phyloP scores from a whole-genome alignment of 495 filamentous ascomycete genomes.

The Penicillium steckii region DNA sequence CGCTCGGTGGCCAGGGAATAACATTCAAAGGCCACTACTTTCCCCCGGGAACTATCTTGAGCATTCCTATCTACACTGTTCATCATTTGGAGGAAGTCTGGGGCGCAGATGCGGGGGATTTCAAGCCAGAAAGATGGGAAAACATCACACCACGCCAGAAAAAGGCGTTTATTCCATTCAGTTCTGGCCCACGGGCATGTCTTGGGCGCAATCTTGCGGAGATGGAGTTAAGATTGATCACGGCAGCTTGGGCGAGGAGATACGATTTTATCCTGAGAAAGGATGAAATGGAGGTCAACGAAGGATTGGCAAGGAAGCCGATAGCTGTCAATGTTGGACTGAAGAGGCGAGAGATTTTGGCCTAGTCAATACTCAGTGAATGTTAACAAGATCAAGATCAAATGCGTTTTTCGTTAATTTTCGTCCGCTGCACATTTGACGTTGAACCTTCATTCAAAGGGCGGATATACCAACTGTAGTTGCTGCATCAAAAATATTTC shows the following conservation, averaged over 20 bases:
- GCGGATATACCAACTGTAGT: too few species aligned
- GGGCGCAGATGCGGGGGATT: slow-evolving; percentile 66
- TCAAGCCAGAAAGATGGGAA: slow-evolving; percentile 74
- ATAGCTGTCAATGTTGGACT: too few species aligned
- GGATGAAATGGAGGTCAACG: slow-evolving; percentile 60
- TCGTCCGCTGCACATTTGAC: too few species aligned
- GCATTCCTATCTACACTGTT: slow-evolving; percentile 75
- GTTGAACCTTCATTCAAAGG: too few species aligned
- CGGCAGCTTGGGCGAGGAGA: slow-evolving; percentile 61
- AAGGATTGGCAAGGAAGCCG: slow-evolving; percentile 82
- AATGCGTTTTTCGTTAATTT: too few species aligned
- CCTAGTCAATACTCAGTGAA: too few species aligned
- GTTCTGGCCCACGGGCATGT: slow-evolving; percentile 68
- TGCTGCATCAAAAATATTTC: too few species aligned
- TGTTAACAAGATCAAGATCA: too few species aligned
- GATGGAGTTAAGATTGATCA: slow-evolving; percentile 80
- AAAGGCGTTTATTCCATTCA: slow-evolving; percentile 73
- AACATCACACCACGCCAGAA: slow-evolving; percentile 58
- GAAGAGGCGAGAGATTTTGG: too few species aligned
- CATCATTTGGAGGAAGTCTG: slow-evolving; percentile 74
- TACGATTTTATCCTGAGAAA: slow-evolving; percentile 68
- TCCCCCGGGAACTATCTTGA: slow-evolving; percentile 64
- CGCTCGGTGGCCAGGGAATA: slow-evolving; percentile 46
- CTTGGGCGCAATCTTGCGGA: slow-evolving; percentile 78
- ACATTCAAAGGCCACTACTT: slow-evolving; percentile 54